Conservation (phyloP, 345 rosid species). For the Aquilaria yunnanensis region DNA sequence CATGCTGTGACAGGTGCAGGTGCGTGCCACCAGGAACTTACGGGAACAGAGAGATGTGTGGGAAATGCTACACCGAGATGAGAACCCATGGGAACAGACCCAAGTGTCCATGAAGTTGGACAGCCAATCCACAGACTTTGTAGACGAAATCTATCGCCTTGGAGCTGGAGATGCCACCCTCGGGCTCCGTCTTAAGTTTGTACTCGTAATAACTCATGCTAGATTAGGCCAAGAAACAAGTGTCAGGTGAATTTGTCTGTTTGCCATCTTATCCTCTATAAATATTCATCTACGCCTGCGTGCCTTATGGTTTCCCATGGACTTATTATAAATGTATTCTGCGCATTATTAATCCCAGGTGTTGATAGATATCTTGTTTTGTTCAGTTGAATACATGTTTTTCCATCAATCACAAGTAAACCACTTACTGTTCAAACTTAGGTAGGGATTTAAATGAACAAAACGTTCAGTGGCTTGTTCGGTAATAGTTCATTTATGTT, state of each 20-base stretch:
- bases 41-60: constrained; percentile 79
- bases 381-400: too few species aligned
- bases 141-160: too few species aligned
- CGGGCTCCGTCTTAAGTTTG: not conserved
- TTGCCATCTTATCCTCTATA: too few species aligned
- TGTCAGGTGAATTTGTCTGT: too few species aligned
- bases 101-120: constrained; percentile 63
- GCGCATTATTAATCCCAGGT: not conserved
- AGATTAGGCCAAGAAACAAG: not conserved
- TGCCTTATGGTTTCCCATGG: too few species aligned
- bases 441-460: too few species aligned
- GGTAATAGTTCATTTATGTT: too few species aligned
- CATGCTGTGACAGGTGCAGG: constrained; percentile 88
- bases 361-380: too few species aligned
- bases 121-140: not conserved
- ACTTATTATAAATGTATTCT: too few species aligned
- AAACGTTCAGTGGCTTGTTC: too few species aligned
- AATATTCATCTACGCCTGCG: too few species aligned
- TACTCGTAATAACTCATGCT: not conserved
- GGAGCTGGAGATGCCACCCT: not conserved
- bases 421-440: not conserved
- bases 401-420: not conserved
- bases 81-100: constrained; percentile 51
- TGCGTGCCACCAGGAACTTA: constrained; percentile 96
- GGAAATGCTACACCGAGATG: constrained; percentile 83